Conservation (phyloP, 2,329 filamentous ascomycete genomes). For the Aureobasidium sp. region DNA sequence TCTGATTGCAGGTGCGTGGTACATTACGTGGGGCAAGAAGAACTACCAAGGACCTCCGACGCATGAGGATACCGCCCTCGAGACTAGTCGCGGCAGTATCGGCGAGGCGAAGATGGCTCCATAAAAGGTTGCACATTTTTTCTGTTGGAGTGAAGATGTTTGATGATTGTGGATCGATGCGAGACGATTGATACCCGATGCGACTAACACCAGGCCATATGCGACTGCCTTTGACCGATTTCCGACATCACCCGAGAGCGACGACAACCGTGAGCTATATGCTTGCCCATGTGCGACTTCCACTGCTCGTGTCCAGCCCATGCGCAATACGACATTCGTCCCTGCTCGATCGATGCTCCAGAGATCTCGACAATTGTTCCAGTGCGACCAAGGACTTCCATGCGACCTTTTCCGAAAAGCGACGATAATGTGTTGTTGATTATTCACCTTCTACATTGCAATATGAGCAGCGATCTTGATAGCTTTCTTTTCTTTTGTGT, state of each 20-base stretch:
- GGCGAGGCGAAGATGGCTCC: neutral
- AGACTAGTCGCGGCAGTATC: neutral
- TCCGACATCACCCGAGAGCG: neutral
- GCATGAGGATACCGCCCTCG: conserved; percentile 26
- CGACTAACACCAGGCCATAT: conserved; percentile 4
- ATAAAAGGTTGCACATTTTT: neutral
- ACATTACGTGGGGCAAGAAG: conserved; percentile 60
- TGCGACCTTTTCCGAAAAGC: neutral
- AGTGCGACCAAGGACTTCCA: neutral
- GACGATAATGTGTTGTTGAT: neutral
- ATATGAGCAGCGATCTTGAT: neutral
- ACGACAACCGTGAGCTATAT: conserved; percentile 7
- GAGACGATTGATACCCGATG: neutral
- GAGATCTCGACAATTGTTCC: neutral
- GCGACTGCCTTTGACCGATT: neutral
- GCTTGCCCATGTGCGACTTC: conserved; percentile 1
- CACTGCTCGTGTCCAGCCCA: neutral
- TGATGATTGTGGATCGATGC: conserved; percentile 1
- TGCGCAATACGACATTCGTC: neutral
- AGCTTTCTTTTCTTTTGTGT: conserved; percentile 9
- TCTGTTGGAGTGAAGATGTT: neutral
- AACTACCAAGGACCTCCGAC: conserved; percentile 55
- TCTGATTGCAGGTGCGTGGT: conserved; percentile 55
- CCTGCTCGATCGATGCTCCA: neutral
- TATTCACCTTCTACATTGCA: neutral